These are phyloP conservation scores for Ustilago loliicola DNA, from an alignment of 1,284 basidiomycete species.

Conservation along the genomic window DNA sequence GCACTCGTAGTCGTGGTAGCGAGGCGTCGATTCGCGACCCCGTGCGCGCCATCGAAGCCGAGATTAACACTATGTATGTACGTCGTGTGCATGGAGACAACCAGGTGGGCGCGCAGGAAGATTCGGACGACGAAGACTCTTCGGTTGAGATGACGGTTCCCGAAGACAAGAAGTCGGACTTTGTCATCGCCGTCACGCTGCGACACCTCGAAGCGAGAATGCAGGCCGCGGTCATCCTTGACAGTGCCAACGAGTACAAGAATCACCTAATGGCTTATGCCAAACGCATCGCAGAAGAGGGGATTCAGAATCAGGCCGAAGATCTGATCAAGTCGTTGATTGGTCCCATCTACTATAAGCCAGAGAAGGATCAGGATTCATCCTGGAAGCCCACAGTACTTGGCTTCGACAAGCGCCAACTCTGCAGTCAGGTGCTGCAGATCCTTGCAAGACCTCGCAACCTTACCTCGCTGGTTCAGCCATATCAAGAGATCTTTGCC, in stretches of 20 bases:
- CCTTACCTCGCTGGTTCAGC: conserved; percentile 46
- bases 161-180: conserved; percentile 50
- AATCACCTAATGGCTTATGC: conserved; percentile 58
- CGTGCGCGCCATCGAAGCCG: conserved; percentile 58
- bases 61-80: conserved; percentile 61
- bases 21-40: conserved; percentile 55
- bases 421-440: conserved; percentile 50
- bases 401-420: conserved; percentile 47
- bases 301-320: conserved; percentile 64
- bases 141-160: conserved; percentile 50
- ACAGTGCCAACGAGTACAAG: conserved; percentile 64
- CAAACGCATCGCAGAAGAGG: conserved; percentile 63
- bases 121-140: conserved; percentile 37
- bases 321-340: conserved; percentile 64
- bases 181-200: conserved; percentile 56
- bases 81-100: conserved; percentile 46
- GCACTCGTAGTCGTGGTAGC: conserved; percentile 49
- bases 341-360: conserved; percentile 66
- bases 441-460: conserved; percentile 50
- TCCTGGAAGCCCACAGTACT: conserved; percentile 46
- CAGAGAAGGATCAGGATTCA: conserved; percentile 39
- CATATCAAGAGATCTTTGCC: conserved; percentile 52
- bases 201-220: conserved; percentile 67
- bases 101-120: conserved; percentile 37
- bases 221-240: conserved; percentile 61